Conservation (phyloP, 257 asterid genomes). For the Salvia hispanica region DNA sequence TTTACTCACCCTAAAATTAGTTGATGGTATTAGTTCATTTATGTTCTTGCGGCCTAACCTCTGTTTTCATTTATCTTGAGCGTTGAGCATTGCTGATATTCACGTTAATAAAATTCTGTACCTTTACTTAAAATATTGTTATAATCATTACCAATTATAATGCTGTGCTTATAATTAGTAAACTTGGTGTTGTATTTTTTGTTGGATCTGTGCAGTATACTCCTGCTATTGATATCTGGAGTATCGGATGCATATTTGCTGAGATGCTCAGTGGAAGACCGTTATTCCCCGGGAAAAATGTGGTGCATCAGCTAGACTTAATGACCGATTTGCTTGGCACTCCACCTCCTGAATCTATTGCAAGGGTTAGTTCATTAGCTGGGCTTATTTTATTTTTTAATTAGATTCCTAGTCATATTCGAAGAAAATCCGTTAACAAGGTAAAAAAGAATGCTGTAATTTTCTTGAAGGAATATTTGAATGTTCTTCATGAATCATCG, state of each 20-base stretch:
- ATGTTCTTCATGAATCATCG: not conserved
- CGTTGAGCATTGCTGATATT: constrained; percentile 8
- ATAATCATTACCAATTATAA: not conserved
- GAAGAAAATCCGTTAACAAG: not conserved
- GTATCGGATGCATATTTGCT: constrained; percentile 95
- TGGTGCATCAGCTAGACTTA: constrained; percentile 85
- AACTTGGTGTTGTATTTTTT: not conserved
- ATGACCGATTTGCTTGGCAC: constrained; percentile 96
- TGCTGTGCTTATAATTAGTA: not conserved
- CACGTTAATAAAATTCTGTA: not conserved
- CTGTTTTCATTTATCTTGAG: not conserved
- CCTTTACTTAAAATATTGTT: not conserved
- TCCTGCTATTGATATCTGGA: constrained; percentile 96
- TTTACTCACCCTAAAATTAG: not conserved
- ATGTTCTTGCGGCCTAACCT: too few species aligned
- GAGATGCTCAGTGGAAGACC: constrained; percentile 90
- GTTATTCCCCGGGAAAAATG: constrained; percentile 91
- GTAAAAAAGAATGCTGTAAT: too few species aligned
- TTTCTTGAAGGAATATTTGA: not conserved
- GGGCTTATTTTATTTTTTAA: constrained; percentile 5
- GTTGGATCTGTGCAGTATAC: constrained; percentile 72
- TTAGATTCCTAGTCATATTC: constrained; percentile 3
- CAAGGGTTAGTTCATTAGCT: constrained; percentile 58
- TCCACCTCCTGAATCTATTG: constrained; percentile 83
- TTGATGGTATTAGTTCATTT: too few species aligned